Evolutionary conservation across 148 eudicot genomes (phyloP).

Genomic region (Pouteria glomerata): DNA sequence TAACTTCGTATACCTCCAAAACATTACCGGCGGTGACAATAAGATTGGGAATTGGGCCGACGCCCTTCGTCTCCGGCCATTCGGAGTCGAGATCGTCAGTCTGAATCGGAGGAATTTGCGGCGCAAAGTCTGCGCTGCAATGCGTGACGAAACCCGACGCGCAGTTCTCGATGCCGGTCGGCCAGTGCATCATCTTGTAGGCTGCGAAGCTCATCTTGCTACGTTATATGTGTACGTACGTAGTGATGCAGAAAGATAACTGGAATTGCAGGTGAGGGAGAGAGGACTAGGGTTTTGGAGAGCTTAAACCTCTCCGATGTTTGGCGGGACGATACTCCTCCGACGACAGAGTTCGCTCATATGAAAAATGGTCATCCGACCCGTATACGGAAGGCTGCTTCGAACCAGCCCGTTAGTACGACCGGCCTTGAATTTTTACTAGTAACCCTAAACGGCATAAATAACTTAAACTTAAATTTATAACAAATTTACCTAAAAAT

Average conservation of each 20-base stretch:
- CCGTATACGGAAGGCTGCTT: no score
- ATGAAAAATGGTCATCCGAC: no score
- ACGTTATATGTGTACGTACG: background rate
- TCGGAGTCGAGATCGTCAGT: conserved; percentile 61
- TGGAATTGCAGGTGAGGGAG: conserved; percentile 1
- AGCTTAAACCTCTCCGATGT: background rate
- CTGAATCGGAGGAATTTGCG: conserved; percentile 37
- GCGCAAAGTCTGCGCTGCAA: conserved; percentile 51
- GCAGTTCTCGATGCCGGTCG: conserved; percentile 87
- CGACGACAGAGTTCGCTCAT: no score
- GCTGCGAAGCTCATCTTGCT: conserved; percentile 84
- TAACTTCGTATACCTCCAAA: conserved; percentile 58
- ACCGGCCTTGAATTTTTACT: no score
- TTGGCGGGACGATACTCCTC: background rate
- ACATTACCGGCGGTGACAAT: conserved; percentile 71
- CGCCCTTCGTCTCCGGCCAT: conserved; percentile 33
- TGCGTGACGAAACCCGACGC: conserved; percentile 85
- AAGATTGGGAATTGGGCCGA: conserved; percentile 73
- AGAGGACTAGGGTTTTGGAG: conserved; percentile 17
- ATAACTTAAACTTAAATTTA: no score
- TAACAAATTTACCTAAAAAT: no score
- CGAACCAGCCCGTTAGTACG: no score
- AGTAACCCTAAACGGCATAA: no score
- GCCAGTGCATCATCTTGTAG: conserved; percentile 82
- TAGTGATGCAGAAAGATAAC: background rate